A percentile compares a stretch with the other conserved stretches of the same genome.
These are phyloP conservation scores for Penicillium paneum DNA, from an alignment of 2,329 filamentous ascomycete genomes.

Conservation along the genomic window DNA sequence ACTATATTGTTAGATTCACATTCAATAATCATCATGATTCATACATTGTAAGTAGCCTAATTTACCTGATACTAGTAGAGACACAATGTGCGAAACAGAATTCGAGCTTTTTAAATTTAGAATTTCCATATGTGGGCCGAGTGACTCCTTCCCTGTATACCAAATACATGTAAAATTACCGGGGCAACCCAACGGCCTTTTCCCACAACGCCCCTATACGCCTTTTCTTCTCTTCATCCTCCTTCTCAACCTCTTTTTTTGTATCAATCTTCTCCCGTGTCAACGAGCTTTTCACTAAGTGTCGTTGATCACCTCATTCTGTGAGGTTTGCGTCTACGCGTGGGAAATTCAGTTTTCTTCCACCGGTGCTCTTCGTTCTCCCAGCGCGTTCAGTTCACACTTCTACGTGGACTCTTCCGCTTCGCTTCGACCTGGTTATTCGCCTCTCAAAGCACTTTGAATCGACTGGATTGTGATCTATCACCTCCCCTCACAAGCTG, in stretches of 20 bases:
- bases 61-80: neutral
- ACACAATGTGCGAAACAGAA: neutral
- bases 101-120: constrained; percentile 1
- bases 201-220: constrained; percentile 39
- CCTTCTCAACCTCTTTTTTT: constrained; percentile 21
- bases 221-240: constrained; percentile 17
- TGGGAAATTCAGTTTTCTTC: constrained; percentile 19
- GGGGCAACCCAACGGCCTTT: constrained; percentile 25
- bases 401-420: neutral
- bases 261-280: constrained; percentile 18
- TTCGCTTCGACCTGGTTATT: constrained; percentile 9
- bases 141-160: constrained; percentile 1
- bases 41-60: neutral
- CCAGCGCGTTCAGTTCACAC: constrained; percentile 6
- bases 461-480: constrained; percentile 4
- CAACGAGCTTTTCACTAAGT: constrained; percentile 54
- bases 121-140: neutral
- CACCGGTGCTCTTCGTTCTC: constrained; percentile 6
- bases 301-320: constrained; percentile 41
- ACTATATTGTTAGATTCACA: neutral
- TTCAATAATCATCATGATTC: neutral
- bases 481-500: neutral
- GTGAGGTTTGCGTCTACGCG: constrained; percentile 28
- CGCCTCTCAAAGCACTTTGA: constrained; percentile 5
- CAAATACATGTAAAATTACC: constrained; percentile 12